A percentile compares a stretch with the other conserved stretches of the same genome.
Conservation (phyloP, 805 yeast genomes). For the Saturnispora kantuleensis region DNA sequence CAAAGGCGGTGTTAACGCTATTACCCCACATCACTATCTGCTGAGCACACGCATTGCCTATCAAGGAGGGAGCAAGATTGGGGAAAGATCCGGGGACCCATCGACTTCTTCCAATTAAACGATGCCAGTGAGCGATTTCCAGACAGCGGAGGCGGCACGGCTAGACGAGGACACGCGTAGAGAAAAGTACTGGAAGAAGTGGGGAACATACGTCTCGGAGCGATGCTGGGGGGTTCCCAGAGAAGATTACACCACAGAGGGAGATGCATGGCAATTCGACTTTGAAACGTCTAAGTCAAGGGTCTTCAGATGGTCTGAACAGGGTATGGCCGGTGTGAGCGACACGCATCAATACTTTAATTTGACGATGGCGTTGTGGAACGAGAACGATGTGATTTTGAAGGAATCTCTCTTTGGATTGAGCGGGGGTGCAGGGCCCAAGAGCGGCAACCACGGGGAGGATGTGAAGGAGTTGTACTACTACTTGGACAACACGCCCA, state of each 20-base stretch:
- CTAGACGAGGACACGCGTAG: constrained; percentile 31
- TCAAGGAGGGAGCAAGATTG: too few relatives aligned
- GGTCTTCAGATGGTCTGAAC: constrained; percentile 92
- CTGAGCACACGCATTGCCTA: too few relatives aligned
- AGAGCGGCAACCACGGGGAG: constrained; percentile 83
- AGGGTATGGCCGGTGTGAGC: constrained; percentile 83
- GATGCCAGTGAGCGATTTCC: constrained; percentile 15
- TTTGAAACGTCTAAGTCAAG: constrained; percentile 76
- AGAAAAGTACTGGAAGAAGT: constrained; percentile 61
- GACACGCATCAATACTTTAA: constrained; percentile 75
- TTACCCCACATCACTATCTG: too few relatives aligned
- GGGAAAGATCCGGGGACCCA: too few relatives aligned
- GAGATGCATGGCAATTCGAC: constrained; percentile 90
- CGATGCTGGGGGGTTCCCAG: constrained; percentile 83
- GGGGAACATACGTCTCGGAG: constrained; percentile 90
- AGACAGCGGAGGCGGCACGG: constrained; percentile 30
- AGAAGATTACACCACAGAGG: constrained; percentile 77
- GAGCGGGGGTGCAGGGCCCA: constrained; percentile 62
- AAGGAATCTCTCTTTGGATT: constrained; percentile 84
- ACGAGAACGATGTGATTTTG: constrained; percentile 73
- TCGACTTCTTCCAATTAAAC: too few relatives aligned
- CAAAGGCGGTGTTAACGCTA: too few relatives aligned
- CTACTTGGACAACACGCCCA: constrained; percentile 84
- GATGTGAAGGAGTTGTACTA: constrained; percentile 83
- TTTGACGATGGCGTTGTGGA: constrained; percentile 82